Evolutionary conservation across 805 yeast species (phyloP), one percentile per base, ranked within the genome.

Genomic region (Ascoidea asiatica): DNA sequence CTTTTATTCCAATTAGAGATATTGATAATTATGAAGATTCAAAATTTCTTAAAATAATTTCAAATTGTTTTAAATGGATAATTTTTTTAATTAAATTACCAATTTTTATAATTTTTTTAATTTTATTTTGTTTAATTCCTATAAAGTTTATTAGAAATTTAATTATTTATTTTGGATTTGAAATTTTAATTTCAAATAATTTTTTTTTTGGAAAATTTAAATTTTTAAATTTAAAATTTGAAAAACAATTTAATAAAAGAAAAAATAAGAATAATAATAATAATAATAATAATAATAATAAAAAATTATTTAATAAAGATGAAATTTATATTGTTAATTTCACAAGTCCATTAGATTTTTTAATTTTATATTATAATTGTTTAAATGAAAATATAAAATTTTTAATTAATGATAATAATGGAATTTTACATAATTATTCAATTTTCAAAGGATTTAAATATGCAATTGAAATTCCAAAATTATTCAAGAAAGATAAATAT

Each of bases 1-100:
- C 96, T 2, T 87, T 86, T 52, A 66, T 82, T 63, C 95, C 95
- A 1, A 51, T 58, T 0, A 52, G 63, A n/a, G 48, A 57, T 38
- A 56, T 69, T 23, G 23, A 41, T n/a, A 41, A 47, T 18, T 41
- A 46, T 23, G 52, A 48, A 45, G 40, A 6, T 42, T 46, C 39
- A 40, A 20, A 23, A 19, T 36, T 19, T 5, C 35, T 23, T 35
- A 36, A 37, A 41, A 39, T 40, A 4, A 19, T 15, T n/a, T 40
- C n/a, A 35, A 11, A 33, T 2, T 5, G 41, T 11, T 39, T 46
- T 5, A 50, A 50, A n/a, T 64, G 50, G 22, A 41, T 53, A 1
- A 42, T 51, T 6, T 53, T 58, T 6, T 21, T 55, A 4, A 22
- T 61, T 20, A 59, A 56, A 40, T n/a, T 55, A 5, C 63, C 65